Conservation (phyloP, 768 basidiomycete species). For the Xerocomellus chrysenteron region DNA sequence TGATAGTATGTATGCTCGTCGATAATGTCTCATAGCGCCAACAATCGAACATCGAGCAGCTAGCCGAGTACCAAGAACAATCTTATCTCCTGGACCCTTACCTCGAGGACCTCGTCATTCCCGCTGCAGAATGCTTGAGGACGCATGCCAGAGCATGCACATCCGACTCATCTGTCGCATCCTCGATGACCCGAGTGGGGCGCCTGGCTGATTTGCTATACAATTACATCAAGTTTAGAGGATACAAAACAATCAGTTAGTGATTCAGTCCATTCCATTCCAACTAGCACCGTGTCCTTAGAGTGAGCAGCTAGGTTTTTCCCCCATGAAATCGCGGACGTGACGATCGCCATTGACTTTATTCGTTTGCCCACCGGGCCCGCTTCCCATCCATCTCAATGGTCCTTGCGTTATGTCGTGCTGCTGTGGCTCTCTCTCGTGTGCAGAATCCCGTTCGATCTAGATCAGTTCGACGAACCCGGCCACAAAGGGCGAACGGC, state of each 20-base stretch:
- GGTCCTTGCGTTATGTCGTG: slow-evolving; percentile 81
- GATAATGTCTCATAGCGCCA: neutral
- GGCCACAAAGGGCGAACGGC: slow-evolving; percentile 55
- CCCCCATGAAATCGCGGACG: slow-evolving; percentile 85
- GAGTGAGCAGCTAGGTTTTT: slow-evolving; percentile 77
- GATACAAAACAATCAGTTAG: slow-evolving; percentile 89
- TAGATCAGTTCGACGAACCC: slow-evolving; percentile 78
- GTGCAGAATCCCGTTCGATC: slow-evolving; percentile 90
- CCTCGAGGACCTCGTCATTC: slow-evolving; percentile 74
- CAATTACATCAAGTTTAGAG: slow-evolving; percentile 81
- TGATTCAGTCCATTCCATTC: slow-evolving; percentile 17
- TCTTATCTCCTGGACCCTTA: slow-evolving; percentile 89
- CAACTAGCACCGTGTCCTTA: slow-evolving; percentile 15
- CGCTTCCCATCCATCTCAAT: slow-evolving; percentile 46
- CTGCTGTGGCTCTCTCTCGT: slow-evolving; percentile 94
- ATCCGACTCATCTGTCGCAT: slow-evolving; percentile 21
- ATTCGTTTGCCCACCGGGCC: slow-evolving; percentile 49
- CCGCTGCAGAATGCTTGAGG: slow-evolving; percentile 67
- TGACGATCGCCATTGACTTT: slow-evolving; percentile 71
- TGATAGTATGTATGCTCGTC: slow-evolving; percentile 47
- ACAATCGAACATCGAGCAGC: slow-evolving; percentile 42
- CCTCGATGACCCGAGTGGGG: slow-evolving; percentile 42
- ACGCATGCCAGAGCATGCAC: slow-evolving; percentile 46
- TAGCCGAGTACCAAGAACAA: slow-evolving; percentile 90
- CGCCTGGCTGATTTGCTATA: slow-evolving; percentile 68